A percentile compares a stretch with the other conserved stretches of the same genome.
phyloP scores from a whole-genome alignment of 495 filamentous ascomycete genomes.

The Lindgomyces ingoldianus region DNA sequence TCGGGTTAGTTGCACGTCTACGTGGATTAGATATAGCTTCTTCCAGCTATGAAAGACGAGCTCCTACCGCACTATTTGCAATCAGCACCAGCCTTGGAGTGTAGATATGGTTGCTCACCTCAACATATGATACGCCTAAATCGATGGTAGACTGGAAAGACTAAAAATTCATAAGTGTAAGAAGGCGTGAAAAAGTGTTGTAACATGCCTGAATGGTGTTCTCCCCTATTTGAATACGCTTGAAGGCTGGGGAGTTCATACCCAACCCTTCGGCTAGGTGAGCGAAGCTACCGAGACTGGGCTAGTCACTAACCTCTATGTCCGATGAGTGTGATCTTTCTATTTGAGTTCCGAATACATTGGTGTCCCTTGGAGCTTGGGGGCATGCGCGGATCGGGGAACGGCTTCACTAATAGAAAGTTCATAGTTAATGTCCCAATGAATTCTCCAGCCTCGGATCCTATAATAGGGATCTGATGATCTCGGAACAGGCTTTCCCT shows the following conservation, averaged over 20 bases:
- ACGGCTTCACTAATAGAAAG: too few species aligned
- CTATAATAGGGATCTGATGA: too few species aligned
- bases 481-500: too few species aligned
- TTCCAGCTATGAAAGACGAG: not conserved
- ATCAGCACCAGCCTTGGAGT: not conserved
- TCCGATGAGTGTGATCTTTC: too few species aligned
- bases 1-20: constrained; percentile 50
- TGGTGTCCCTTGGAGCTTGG: too few species aligned
- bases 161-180: constrained; percentile 11
- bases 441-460: too few species aligned
- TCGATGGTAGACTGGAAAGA: constrained; percentile 44
- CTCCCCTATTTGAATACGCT: constrained; percentile 45
- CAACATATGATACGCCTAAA: constrained; percentile 47
- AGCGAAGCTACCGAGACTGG: too few species aligned
- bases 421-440: too few species aligned
- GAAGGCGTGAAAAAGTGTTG: not conserved
- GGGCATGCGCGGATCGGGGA: too few species aligned
- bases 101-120: constrained; percentile 34
- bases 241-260: not conserved
- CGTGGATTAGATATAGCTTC: not conserved
- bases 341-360: too few species aligned
- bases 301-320: too few species aligned
- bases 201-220: constrained; percentile 42
- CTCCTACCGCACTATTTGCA: too few species aligned
- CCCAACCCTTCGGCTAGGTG: not conserved